Conservation (phyloP, 371 early-diverging fungal species). For the Mucor velutinosus region DNA sequence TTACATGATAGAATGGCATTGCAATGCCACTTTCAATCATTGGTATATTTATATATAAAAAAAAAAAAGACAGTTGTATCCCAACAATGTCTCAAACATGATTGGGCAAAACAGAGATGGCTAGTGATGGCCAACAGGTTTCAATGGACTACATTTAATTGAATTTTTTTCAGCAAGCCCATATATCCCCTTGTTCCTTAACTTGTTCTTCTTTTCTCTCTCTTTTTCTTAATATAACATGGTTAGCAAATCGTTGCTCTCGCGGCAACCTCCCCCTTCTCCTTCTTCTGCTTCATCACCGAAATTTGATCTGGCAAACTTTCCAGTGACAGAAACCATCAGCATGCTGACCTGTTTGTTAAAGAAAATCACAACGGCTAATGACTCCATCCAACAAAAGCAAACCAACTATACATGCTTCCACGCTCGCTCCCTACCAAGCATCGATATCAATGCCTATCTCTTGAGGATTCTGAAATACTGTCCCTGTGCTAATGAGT, state of each 20-base stretch:
- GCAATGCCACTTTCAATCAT: neutral
- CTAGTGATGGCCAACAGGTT: neutral
- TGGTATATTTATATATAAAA: too few species aligned
- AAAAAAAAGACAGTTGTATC: neutral
- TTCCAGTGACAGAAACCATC: constrained; percentile 36
- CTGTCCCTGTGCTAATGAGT: constrained; percentile 75
- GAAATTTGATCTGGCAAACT: constrained; percentile 26
- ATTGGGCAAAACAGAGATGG: neutral
- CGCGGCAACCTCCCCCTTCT: neutral
- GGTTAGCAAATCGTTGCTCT: neutral
- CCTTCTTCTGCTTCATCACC: neutral
- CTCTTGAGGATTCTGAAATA: constrained; percentile 71
- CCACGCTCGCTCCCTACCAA: constrained; percentile 60
- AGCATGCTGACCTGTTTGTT: constrained; percentile 35
- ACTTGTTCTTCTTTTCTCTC: neutral
- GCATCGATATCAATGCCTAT: constrained; percentile 61
- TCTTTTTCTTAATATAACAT: neutral
- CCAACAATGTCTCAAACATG: neutral
- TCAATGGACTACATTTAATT: neutral
- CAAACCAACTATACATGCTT: constrained; percentile 42
- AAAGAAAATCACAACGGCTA: constrained; percentile 32
- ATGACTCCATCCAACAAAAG: constrained; percentile 18
- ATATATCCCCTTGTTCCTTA: constrained; percentile 2
- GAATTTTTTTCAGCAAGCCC: neutral
- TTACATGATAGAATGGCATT: neutral